phyloP scores from a whole-genome alignment of 116 monocot species.

The Papilionanthe hybrid region DNA sequence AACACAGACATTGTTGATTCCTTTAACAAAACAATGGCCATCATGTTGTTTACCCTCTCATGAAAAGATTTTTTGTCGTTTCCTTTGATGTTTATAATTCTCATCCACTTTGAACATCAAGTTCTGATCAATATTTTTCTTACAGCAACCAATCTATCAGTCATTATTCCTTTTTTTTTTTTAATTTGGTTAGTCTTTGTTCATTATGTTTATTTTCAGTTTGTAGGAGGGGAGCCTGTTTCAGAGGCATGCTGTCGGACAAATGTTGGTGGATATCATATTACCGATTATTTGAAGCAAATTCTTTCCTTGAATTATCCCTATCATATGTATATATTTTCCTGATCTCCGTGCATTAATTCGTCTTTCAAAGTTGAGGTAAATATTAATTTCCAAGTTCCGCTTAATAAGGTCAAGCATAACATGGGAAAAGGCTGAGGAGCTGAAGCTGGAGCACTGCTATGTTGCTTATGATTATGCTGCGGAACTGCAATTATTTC shows the following conservation, averaged over 20 bases:
- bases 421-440: conserved; percentile 90
- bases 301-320: conserved; percentile 95
- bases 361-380: not conserved
- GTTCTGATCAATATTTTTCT: not conserved
- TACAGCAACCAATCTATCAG: not conserved
- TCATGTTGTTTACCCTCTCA: not conserved
- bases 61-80: not conserved
- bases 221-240: conserved; percentile 79
- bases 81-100: not conserved
- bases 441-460: conserved; percentile 87
- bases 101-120: not conserved
- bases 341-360: not conserved
- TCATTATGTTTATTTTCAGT: conserved; percentile 32
- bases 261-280: conserved; percentile 83
- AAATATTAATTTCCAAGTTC: conserved; percentile 6
- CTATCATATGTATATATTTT: conserved; percentile 54
- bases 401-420: conserved; percentile 52
- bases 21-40: not conserved
- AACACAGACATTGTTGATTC: not conserved
- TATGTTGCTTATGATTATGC: conserved; percentile 74
- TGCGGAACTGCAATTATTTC: conserved; percentile 81
- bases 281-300: conserved; percentile 91
- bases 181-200: not conserved
- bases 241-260: conserved; percentile 71
- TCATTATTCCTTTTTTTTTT: not conserved